Evolutionary conservation across 371 early-diverging fungal species (phyloP).

Genomic region (Rhizomucor pusillus): DNA sequence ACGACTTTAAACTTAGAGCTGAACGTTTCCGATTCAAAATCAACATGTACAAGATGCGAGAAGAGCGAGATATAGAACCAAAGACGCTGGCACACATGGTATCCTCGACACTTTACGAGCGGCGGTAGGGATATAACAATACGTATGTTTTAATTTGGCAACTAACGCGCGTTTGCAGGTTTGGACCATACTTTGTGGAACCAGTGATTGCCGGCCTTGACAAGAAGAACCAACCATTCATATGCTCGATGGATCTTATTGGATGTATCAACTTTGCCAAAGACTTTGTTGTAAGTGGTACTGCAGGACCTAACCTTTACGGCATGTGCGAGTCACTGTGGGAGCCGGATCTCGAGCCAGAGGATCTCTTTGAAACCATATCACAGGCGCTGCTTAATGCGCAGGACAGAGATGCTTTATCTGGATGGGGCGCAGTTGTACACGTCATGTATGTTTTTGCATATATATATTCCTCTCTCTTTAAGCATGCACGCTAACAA

Average conservation of each 20-base stretch:
- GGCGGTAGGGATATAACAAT: conserved; percentile 53
- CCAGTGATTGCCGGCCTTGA: conserved; percentile 97
- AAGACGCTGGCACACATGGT: conserved; percentile 94
- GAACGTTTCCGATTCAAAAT: conserved; percentile 93
- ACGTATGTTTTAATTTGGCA: no score
- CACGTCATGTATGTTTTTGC: conserved; percentile 74
- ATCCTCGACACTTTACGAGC: conserved; percentile 97
- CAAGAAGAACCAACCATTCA: conserved; percentile 89
- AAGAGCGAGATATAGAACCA: conserved; percentile 97
- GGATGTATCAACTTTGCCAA: conserved; percentile 96
- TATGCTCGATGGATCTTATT: conserved; percentile 96
- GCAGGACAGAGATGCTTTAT: conserved; percentile 96
- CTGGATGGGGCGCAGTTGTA: conserved; percentile 99
- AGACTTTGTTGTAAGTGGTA: conserved; percentile 98
- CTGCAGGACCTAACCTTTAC: conserved; percentile 86
- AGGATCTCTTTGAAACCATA: conserved; percentile 97
- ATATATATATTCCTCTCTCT: not conserved
- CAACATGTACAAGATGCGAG: conserved; percentile 96
- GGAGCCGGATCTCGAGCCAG: conserved; percentile 96
- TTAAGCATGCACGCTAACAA: not conserved
- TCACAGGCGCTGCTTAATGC: conserved; percentile 97
- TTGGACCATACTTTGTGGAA: conserved; percentile 95
- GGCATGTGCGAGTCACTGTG: conserved; percentile 99
- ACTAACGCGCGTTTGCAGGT: conserved; percentile 52
- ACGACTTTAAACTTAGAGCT: no score